Base-by-base conservation (phyloP, 768 basidiomycete genomes). In the Mycena amicta region DNA sequence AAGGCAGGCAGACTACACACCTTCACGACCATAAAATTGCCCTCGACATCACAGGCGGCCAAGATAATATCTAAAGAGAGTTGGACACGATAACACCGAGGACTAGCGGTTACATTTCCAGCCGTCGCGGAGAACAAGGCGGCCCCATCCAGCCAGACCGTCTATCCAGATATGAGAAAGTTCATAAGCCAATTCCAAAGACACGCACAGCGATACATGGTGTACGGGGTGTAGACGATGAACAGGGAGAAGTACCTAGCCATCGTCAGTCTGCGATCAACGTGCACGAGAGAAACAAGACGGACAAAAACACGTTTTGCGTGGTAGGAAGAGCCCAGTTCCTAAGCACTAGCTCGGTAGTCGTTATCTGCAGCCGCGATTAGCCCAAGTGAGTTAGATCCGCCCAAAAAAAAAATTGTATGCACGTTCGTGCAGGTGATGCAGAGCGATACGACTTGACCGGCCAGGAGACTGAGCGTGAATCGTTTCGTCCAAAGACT, bases 11-110 rank as follows among this genome's bases (percentile, higher is more conserved):
- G 30, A 23, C 30, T 18, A 39, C 39, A 28, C 29, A 85, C 87
- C 71, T 90, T 91, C 54, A 94, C 85, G 41, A 90, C 93, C 59
- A 93, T 74, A 68, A 92, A 95, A 70, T 95, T 95, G 30, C 88
- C 92, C 70, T 94, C 93, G 33, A 94, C 92, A 67, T 95, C 92
- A 70, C 85, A 90, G 27, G 79, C 82, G 23, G 89, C 92, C 29
- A 95, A 77, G 56, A 93, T 78, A 59, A 92, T 71, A 70, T 95
- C 92, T 93, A 65, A 2, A 20, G 30, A 43, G 5, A 53, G 43
- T 23, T 25, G 49, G 20, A 57, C 53, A 52, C 53, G 22, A 41
- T 30, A 13, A 39, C 26, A 45, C 3, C 33, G 1, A 45, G 25
- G 56, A 27, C 41, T 41, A 30, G 28, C 47, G 28, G 27, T 47